Conservation (phyloP, 2,329 filamentous ascomycete genomes). For the Fusarium anguioides region DNA sequence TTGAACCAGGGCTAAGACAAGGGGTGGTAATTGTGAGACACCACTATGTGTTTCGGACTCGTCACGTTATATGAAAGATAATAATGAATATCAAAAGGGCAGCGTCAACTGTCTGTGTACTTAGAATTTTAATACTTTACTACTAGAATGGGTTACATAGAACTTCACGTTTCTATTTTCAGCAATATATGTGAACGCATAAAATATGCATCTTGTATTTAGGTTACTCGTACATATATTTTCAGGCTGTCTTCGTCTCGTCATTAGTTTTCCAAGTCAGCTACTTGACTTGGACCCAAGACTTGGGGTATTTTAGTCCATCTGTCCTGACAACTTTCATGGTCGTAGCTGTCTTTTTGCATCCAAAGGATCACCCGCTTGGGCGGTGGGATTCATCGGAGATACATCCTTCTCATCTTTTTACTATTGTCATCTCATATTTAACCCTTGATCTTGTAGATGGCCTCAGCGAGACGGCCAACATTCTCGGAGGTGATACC, state of each 20-base stretch:
- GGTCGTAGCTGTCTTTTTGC: slow-evolving; percentile 25
- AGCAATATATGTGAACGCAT: not conserved
- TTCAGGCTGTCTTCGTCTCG: slow-evolving; percentile 35
- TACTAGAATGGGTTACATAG: not conserved
- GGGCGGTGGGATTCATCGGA: not conserved
- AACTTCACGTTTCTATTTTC: slow-evolving; percentile 1
- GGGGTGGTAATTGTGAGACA: slow-evolving; percentile 1
- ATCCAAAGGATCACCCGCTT: slow-evolving; percentile 13
- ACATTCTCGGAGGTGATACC: slow-evolving; percentile 86
- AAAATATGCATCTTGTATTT: slow-evolving; percentile 24
- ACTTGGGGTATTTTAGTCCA: slow-evolving; percentile 43
- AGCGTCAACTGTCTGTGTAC: not conserved
- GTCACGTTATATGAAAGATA: not conserved
- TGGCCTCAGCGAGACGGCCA: slow-evolving; percentile 81
- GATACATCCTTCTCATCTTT: not conserved
- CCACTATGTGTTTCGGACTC: not conserved
- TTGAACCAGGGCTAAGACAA: slow-evolving; percentile 43
- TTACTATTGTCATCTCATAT: not conserved
- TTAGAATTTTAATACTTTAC: not conserved
- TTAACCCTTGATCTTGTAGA: slow-evolving; percentile 84
- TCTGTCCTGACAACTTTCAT: slow-evolving; percentile 31
- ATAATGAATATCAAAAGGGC: not conserved
- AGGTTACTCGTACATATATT: slow-evolving; percentile 42
- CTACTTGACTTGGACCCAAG: slow-evolving; percentile 31
- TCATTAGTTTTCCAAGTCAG: slow-evolving; percentile 26